These are phyloP conservation scores for Parasarocladium wereldwijsianum DNA, from an alignment of 2,329 filamentous ascomycete genomes.

Conservation along the genomic window DNA sequence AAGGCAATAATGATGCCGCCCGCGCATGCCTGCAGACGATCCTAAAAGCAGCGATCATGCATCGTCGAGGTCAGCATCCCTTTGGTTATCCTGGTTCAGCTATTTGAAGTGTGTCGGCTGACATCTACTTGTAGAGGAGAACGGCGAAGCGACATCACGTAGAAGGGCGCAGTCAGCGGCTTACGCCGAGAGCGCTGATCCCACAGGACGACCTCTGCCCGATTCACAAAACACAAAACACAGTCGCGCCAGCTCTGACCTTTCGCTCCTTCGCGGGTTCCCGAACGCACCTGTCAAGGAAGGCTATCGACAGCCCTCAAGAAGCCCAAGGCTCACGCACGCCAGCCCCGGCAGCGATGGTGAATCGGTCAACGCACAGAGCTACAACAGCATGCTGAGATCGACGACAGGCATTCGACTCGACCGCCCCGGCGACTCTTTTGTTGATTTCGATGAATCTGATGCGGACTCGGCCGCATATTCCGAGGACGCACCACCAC, in stretches of 20 bases:
- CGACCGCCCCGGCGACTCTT: constrained; percentile 29
- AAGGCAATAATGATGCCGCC: constrained; percentile 54
- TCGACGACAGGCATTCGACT: constrained; percentile 35
- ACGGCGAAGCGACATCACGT: constrained; percentile 28
- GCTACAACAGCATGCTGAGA: constrained; percentile 33
- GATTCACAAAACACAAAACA: constrained; percentile 53
- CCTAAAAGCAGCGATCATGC: constrained; percentile 53
- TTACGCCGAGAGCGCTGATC: constrained; percentile 42
- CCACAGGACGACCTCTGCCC: constrained; percentile 36
- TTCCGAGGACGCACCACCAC: constrained; percentile 53
- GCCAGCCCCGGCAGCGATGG: constrained; percentile 6
- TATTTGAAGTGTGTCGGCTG: no score
- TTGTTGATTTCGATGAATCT: constrained; percentile 56
- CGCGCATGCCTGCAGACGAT: constrained; percentile 65
- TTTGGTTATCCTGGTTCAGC: no score
- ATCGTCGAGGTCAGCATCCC: constrained; percentile 58
- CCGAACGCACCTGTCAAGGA: constrained; percentile 30
- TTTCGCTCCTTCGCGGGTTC: constrained; percentile 43
- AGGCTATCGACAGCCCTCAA: constrained; percentile 16
- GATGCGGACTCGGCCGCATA: constrained; percentile 51
- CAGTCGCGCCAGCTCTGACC: constrained; percentile 57
- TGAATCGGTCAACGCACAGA: constrained; percentile 15
- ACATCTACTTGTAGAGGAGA: constrained; percentile 18
- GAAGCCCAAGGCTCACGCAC: constrained; percentile 16
- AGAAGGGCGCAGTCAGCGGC: constrained; percentile 46